A percentile compares a stretch with the other conserved stretches of the same genome.
Conservation (phyloP, 2,329 filamentous ascomycete species). For the Aspergillus hortae region DNA sequence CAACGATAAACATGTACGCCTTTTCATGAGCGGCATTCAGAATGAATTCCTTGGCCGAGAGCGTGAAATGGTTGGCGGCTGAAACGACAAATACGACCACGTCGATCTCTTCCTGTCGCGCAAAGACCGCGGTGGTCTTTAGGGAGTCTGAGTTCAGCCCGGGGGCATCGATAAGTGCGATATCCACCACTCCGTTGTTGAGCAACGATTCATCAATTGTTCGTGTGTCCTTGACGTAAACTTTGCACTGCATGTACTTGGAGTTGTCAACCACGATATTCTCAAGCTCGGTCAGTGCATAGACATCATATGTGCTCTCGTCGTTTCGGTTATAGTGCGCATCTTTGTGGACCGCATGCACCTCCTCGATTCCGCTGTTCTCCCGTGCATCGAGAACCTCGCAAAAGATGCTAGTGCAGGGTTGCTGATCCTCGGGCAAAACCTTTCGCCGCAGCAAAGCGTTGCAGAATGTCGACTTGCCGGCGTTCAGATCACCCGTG, state of each 20-base stretch:
- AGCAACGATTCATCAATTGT: constrained; percentile 88
- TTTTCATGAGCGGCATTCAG: constrained; percentile 94
- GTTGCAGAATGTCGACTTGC: constrained; percentile 98
- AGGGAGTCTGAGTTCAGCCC: constrained; percentile 94
- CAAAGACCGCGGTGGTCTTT: constrained; percentile 96
- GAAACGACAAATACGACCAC: constrained; percentile 98
- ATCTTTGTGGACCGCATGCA: constrained; percentile 88
- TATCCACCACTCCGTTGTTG: constrained; percentile 97
- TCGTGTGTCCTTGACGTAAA: constrained; percentile 89
- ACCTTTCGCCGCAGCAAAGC: constrained; percentile 90
- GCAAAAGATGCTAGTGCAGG: constrained; percentile 97
- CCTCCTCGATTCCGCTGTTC: constrained; percentile 87
- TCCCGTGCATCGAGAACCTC: constrained; percentile 91
- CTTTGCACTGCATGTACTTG: constrained; percentile 89
- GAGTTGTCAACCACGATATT: constrained; percentile 85
- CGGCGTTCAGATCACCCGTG: constrained; percentile 93
- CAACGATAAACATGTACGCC: constrained; percentile 97
- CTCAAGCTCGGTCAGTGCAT: constrained; percentile 72
- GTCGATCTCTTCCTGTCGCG: constrained; percentile 95
- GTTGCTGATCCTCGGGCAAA: constrained; percentile 93
- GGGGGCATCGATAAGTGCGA: constrained; percentile 93
- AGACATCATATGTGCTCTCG: constrained; percentile 91
- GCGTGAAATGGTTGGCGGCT: constrained; percentile 94
- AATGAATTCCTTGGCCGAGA: constrained; percentile 97
- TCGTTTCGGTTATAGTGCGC: constrained; percentile 79